These are phyloP conservation scores for Colletotrichum plurivorum DNA, from an alignment of 2,329 filamentous ascomycete species.

Conservation along the genomic window DNA sequence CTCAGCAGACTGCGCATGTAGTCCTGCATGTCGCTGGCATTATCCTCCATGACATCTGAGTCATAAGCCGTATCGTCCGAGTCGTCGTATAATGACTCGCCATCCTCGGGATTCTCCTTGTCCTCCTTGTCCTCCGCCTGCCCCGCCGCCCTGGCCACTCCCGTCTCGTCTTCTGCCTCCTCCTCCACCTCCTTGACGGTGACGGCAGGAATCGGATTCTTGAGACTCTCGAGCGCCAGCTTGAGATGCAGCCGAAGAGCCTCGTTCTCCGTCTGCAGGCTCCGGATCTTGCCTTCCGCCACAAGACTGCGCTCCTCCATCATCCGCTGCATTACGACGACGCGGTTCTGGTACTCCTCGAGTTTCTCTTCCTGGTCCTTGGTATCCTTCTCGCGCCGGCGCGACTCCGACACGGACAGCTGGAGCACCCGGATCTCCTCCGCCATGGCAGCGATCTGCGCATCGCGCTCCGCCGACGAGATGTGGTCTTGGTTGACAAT, in stretches of 20 bases:
- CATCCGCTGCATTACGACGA: conserved; percentile 89
- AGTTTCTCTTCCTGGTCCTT: conserved; percentile 85
- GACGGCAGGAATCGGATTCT: conserved; percentile 87
- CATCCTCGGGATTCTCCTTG: conserved; percentile 74
- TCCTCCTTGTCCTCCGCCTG: conserved; percentile 60
- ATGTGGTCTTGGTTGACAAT: conserved; percentile 97
- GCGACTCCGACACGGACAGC: conserved; percentile 77
- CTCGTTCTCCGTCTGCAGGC: conserved; percentile 90
- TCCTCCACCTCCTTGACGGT: conserved; percentile 49
- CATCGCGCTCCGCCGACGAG: conserved; percentile 92
- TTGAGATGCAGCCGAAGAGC: conserved; percentile 89
- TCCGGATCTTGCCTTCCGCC: conserved; percentile 93
- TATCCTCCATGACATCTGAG: conserved; percentile 64
- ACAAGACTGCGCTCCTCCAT: conserved; percentile 96
- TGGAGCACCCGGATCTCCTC: conserved; percentile 93
- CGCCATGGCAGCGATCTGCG: conserved; percentile 93
- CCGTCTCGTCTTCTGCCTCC: conserved; percentile 19
- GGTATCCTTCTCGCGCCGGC: conserved; percentile 81
- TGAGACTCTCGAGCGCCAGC: conserved; percentile 86
- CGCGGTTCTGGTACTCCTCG: conserved; percentile 94
- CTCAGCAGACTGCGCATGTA: conserved; percentile 87
- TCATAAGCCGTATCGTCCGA: conserved; percentile 59
- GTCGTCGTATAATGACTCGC: conserved; percentile 59
- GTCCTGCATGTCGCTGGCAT: conserved; percentile 79
- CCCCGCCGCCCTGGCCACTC: conserved; percentile 34